Evolutionary conservation across 1,284 basidiomycete species (phyloP).

Genomic region (Puccinia coronata): DNA sequence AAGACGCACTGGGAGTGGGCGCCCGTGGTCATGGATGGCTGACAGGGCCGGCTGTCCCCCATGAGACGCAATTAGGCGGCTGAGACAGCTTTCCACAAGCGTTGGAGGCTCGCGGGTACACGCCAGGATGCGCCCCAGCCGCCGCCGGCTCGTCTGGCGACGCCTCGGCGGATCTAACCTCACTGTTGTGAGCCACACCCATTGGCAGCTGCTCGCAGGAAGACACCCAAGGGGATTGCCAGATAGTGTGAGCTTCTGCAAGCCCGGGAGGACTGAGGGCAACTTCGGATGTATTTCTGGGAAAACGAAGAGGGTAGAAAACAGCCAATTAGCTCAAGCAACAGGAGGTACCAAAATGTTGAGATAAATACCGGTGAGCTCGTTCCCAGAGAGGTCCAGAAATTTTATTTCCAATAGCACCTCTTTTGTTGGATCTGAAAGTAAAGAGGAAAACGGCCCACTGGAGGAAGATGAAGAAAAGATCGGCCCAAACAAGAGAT

Average conservation of each 20-base stretch:
- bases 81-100: conserved; percentile 30
- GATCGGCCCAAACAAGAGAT: background rate
- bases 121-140: background rate
- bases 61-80: background rate
- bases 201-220: background rate
- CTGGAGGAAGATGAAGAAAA: background rate
- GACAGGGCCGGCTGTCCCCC: background rate
- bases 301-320: background rate
- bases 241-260: background rate
- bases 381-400: conserved; percentile 16
- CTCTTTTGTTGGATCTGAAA: background rate
- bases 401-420: background rate
- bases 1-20: conserved; percentile 6
- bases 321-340: background rate
- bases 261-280: background rate
- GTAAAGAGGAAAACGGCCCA: background rate
- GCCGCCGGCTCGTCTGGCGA: background rate
- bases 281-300: background rate
- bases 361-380: background rate
- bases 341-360: too few relatives aligned
- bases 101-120: background rate
- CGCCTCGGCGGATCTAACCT: background rate
- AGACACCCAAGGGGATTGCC: conserved; percentile 23
- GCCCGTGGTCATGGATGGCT: background rate
- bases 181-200: background rate